phyloP scores from a whole-genome alignment of 305 asterid genomes.

The Rubia tinctorum region DNA sequence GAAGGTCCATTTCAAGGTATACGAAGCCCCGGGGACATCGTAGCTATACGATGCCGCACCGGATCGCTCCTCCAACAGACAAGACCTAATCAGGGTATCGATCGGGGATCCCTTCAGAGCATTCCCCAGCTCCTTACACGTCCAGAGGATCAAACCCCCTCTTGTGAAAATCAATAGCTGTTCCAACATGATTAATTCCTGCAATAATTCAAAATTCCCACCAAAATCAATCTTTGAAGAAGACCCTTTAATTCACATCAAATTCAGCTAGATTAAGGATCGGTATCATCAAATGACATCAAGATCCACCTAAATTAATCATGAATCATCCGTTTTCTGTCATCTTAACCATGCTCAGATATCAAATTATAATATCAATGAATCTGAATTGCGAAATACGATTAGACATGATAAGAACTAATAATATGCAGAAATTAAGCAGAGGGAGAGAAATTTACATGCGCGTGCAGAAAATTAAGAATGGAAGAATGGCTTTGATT shows the following conservation, averaged over 20 bases:
- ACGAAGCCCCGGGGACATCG: constrained; percentile 84
- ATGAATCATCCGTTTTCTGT: background rate
- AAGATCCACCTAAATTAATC: background rate
- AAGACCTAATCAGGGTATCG: constrained; percentile 82
- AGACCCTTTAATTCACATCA: background rate
- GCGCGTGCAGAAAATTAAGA: no score
- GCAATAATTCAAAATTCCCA: constrained; percentile 19
- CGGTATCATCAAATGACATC: background rate
- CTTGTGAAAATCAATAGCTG: constrained; percentile 86
- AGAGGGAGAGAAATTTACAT: no score
- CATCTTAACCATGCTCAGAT: no score
- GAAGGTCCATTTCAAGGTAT: constrained; percentile 91
- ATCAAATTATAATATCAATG: no score
- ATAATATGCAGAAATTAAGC: no score
- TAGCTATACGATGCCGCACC: constrained; percentile 81
- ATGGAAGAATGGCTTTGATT: no score
- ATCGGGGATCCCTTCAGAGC: constrained; percentile 92
- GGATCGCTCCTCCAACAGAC: constrained; percentile 94
- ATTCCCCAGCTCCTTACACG: constrained; percentile 85
- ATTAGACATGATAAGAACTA: no score
- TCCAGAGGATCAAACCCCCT: constrained; percentile 98
- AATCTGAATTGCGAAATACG: no score
- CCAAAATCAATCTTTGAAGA: constrained; percentile 9
- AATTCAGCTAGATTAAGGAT: background rate
- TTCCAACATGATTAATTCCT: constrained; percentile 73